Percentiles rank a stretch among this genome's conserved stretches.
phyloP scores from a whole-genome alignment of 225 moss, liverwort and hornwort species.

The Climacium dendroides region DNA sequence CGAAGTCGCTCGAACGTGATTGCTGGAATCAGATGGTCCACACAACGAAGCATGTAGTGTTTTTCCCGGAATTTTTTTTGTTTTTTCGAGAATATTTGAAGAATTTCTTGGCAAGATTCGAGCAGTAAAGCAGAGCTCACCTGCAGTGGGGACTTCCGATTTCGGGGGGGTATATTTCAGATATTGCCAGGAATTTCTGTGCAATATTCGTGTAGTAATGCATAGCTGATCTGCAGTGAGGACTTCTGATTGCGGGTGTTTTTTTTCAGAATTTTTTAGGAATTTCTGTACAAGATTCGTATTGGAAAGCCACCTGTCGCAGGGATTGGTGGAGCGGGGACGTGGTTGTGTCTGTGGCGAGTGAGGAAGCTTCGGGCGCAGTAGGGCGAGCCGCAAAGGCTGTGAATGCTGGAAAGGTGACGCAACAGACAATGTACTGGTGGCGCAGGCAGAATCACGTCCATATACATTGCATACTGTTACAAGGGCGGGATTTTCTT shows the following conservation, averaged over 20 bases:
- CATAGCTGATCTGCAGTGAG: too few relatives aligned
- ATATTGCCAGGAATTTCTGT: background rate
- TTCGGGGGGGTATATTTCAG: background rate
- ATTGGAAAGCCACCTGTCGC: background rate
- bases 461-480: background rate
- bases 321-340: background rate
- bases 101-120: background rate
- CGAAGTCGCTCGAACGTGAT: background rate
- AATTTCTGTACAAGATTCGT: background rate
- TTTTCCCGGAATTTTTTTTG: background rate
- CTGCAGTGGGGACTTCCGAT: background rate
- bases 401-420: background rate
- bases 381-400: background rate
- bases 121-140: background rate
- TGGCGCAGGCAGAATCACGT: background rate
- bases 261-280: too few relatives aligned
- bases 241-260: too few relatives aligned
- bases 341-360: background rate
- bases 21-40: background rate
- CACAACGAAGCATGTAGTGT: background rate
- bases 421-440: background rate
- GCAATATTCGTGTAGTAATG: background rate
- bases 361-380: background rate
- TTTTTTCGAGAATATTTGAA: background rate
- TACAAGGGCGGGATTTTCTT: too few relatives aligned